phyloP scores from a whole-genome alignment of 495 filamentous ascomycete species.

The Podospora tetraspora region DNA sequence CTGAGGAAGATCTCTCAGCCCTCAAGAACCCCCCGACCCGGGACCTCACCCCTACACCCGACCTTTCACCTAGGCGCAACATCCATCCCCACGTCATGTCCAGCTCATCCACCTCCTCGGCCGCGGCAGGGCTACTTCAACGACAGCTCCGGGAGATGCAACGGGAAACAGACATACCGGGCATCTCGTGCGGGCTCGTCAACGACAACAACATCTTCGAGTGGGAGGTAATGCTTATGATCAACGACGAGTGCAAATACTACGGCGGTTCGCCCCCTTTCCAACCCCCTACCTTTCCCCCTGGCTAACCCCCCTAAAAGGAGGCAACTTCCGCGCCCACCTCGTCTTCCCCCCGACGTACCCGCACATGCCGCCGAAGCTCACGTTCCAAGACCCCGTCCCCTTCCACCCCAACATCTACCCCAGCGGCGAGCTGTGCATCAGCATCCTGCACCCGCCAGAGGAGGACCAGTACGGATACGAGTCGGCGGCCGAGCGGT shows the following conservation, averaged over 20 bases:
- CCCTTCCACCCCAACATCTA: slow-evolving; percentile 96
- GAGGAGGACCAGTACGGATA: slow-evolving; percentile 96
- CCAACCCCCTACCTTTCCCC: background rate
- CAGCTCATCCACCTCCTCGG: slow-evolving; percentile 27
- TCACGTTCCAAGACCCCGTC: slow-evolving; percentile 82
- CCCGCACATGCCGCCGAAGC: slow-evolving; percentile 82
- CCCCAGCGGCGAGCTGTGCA: slow-evolving; percentile 83
- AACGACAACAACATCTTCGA: slow-evolving; percentile 87
- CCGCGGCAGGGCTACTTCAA: slow-evolving; percentile 64
- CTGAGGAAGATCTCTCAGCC: background rate
- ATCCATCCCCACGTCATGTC: slow-evolving; percentile 17
- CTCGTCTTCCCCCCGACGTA: slow-evolving; percentile 78
- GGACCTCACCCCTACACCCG: background rate
- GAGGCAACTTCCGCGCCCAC: slow-evolving; percentile 80
- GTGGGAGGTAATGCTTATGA: slow-evolving; percentile 99
- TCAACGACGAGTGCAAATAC: slow-evolving; percentile 89
- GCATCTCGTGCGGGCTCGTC: slow-evolving; percentile 87
- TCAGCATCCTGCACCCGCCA: slow-evolving; percentile 93
- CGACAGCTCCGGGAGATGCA: slow-evolving; percentile 94
- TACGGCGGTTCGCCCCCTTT: slow-evolving; percentile 62
- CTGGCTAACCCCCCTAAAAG: slow-evolving; percentile 38
- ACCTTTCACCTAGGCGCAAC: background rate
- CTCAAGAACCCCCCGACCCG: background rate
- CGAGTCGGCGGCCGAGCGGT: slow-evolving; percentile 84
- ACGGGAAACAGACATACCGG: slow-evolving; percentile 81